These are phyloP conservation scores for Talaromyces sp. DNA, from an alignment of 2,329 filamentous ascomycete genomes.

Conservation along the genomic window DNA sequence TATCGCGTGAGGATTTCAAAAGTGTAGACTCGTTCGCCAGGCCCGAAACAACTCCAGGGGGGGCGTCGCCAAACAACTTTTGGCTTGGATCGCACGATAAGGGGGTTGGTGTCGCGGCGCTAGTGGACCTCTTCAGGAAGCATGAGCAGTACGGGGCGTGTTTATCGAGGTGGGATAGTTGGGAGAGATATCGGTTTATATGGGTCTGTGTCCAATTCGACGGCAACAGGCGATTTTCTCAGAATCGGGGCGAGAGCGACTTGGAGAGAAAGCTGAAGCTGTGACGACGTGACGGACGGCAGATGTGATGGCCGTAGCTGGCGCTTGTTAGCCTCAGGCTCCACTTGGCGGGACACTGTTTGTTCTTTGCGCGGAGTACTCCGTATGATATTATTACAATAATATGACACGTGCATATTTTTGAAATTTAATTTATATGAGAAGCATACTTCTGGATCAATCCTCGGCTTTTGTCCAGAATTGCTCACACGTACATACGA, in stretches of 20 bases:
- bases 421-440: background rate
- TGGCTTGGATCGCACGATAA: constrained; percentile 7
- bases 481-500: background rate
- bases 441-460: background rate
- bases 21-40: background rate
- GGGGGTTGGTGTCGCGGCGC: constrained; percentile 1
- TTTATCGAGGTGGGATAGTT: background rate
- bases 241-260: background rate
- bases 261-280: background rate
- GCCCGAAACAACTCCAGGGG: background rate
- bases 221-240: background rate
- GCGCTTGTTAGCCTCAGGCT: background rate
- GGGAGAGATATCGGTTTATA: background rate
- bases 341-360: background rate
- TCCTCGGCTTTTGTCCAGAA: background rate
- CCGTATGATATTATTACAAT: background rate
- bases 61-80: background rate
- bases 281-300: background rate
- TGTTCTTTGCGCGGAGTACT: background rate
- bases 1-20: constrained; percentile 23
- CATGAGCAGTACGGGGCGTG: background rate
- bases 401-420: background rate
- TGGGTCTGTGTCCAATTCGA: background rate
- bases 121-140: background rate
- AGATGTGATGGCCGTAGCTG: background rate